Evolutionary conservation across 2,329 filamentous ascomycete genomes (phyloP), one percentile per base, ranked within the genome.

Genomic region (Paradendryphiella salina): DNA sequence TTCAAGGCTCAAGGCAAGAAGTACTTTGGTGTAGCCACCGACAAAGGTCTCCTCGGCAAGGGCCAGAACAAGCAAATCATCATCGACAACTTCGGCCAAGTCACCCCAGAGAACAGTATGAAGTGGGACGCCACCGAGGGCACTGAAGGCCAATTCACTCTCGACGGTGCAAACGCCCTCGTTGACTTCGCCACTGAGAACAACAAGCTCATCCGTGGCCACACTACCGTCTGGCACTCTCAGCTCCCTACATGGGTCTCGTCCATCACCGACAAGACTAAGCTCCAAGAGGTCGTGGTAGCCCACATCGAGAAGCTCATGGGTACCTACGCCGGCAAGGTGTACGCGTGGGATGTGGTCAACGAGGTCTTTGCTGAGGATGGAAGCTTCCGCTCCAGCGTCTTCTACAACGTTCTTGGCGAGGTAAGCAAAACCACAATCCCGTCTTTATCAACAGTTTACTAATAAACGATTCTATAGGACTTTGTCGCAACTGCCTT

Each of bases 401-500:
- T 88, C 60, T 90, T 88, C 76, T 86, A 77, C 61, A 78, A 82
- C 20, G 82, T 89, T 2, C 79, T 90, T 4, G 86, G 87, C 36
- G 85, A 89, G 73, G 23, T 26, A 26, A 26, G 23, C 21, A 23
- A 23, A 23, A n/a, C n/a, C n/a, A n/a, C n/a, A n/a, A n/a, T n/a
- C n/a, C n/a, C n/a, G n/a, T n/a, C n/a, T n/a, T n/a, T n/a, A 10
- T 26, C 8, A 26, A 26, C 6, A 6, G 8, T 10, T 26, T 10
- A 10, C 8, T 26, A 26, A 26, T 6, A 26, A 10, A 10, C 6
- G 23, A 10, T n/a, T n/a, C n/a, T n/a, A 26, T 10, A 26, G 23
- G 80, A 82, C 69, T 89, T 86, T 65, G 82, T 90, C 45, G 76
- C 77, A 17, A 86, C 88, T 62, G 87, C 87, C 29, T 90, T 90